Evolutionary conservation across 2,329 filamentous ascomycete species (phyloP).

Genomic region (Hortaea werneckii): DNA sequence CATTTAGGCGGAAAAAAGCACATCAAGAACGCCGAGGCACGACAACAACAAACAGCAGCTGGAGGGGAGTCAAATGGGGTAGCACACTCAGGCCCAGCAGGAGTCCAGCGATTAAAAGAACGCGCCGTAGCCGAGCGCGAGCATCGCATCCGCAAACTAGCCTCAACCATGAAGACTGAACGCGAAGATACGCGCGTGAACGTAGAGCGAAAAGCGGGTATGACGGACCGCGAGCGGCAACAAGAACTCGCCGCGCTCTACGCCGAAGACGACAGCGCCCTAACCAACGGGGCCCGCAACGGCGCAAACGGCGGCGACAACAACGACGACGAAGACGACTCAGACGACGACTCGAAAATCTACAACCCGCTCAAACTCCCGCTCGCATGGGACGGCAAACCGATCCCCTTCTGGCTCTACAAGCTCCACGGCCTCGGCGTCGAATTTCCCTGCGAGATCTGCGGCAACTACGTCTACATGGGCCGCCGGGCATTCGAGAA

Average conservation of each 20-base stretch:
- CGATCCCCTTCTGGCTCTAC: slow-evolving; percentile 98
- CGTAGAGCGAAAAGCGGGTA: slow-evolving; percentile 89
- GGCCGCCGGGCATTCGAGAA: slow-evolving; percentile 93
- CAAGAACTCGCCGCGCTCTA: slow-evolving; percentile 87
- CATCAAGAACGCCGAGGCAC: slow-evolving; percentile 65
- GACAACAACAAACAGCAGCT: slow-evolving; percentile 31
- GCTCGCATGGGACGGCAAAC: slow-evolving; percentile 95
- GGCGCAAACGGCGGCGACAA: slow-evolving; percentile 40
- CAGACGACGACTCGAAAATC: slow-evolving; percentile 63
- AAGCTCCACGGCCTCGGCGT: slow-evolving; percentile 91
- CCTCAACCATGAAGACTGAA: slow-evolving; percentile 74
- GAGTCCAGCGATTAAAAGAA: slow-evolving; percentile 58
- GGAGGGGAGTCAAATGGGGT: slow-evolving; percentile 7
- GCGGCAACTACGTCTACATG: slow-evolving; percentile 98
- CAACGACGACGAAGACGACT: slow-evolving; percentile 55
- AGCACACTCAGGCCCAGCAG: slow-evolving; percentile 9
- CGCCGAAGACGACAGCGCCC: slow-evolving; percentile 44
- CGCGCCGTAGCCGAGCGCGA: slow-evolving; percentile 84
- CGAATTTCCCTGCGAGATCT: slow-evolving; percentile 92
- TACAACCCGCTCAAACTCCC: slow-evolving; percentile 97
- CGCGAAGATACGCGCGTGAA: slow-evolving; percentile 85
- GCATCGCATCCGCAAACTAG: slow-evolving; percentile 68
- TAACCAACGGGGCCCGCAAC: slow-evolving; percentile 18
- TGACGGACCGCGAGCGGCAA: slow-evolving; percentile 92
- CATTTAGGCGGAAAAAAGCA: slow-evolving; percentile 91